Evolutionary conservation across 2,329 filamentous ascomycete species (phyloP).

Genomic region (Monilinia polystroma): DNA sequence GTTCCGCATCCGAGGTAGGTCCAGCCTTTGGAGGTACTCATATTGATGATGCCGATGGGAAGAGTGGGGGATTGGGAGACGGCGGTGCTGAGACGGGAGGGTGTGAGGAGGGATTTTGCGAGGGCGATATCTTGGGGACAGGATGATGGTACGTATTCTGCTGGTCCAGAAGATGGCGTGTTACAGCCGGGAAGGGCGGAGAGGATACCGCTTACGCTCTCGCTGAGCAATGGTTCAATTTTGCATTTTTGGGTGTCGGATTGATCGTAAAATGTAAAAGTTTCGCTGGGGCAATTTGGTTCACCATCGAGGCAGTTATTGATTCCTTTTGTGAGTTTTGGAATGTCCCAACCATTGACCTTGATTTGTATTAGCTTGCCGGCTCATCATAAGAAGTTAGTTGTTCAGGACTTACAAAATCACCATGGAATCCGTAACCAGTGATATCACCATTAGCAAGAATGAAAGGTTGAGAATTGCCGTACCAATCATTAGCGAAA

Average conservation of each 20-base stretch:
- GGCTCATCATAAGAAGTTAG: background rate
- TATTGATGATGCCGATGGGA: conserved; percentile 5
- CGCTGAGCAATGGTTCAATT: conserved; percentile 17
- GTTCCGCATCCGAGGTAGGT: conserved; percentile 22
- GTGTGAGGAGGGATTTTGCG: background rate
- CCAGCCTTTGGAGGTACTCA: conserved; percentile 19
- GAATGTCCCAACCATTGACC: conserved; percentile 23
- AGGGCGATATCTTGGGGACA: conserved; percentile 15
- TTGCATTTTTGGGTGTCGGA: conserved; percentile 21
- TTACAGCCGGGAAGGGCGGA: conserved; percentile 21
- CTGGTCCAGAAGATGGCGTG: conserved; percentile 11
- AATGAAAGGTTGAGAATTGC: conserved; percentile 47
- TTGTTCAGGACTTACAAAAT: conserved; percentile 6
- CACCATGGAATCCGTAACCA: conserved; percentile 24
- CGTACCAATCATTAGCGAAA: conserved; percentile 60
- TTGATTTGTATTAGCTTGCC: conserved; percentile 1
- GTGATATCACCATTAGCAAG: conserved; percentile 24
- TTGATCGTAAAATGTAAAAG: conserved; percentile 22
- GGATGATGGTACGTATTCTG: conserved; percentile 2
- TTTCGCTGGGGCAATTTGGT: conserved; percentile 9
- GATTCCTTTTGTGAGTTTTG: conserved; percentile 19
- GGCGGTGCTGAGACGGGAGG: background rate
- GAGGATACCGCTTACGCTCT: conserved; percentile 10
- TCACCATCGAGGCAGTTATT: conserved; percentile 19
- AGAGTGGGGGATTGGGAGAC: background rate